Evolutionary conservation across 495 filamentous ascomycete genomes (phyloP), one percentile per base, ranked within the genome.

Genomic region (Xylaria scruposa): DNA sequence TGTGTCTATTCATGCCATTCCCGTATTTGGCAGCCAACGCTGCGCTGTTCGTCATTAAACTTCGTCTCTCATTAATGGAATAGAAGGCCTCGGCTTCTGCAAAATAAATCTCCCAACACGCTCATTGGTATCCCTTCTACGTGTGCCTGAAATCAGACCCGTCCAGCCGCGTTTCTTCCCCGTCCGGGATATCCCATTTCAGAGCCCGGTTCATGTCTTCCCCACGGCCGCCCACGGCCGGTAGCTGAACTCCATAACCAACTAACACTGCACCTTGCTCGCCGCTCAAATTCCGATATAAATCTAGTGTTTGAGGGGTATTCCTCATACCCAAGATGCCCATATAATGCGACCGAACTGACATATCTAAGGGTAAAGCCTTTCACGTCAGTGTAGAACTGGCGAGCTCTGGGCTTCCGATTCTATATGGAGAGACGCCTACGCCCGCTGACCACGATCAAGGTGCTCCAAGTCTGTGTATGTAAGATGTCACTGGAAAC

Each of bases 321-420:
- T 17, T 46, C 33, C 47, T 60, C n/a, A 54, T 64, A 70, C 47
- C 47, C 59, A 70, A 63, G 47, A 68, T 47, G 40, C 36, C 38
- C 68, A 70, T 7, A 9, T 29, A 40, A 44, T 31, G 17, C n/a
- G 68, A 42, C 59, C 31, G 40, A 6, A 42, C 47, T 1, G 21
- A 38, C 19, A 49, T 36, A 10, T 63, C 46, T 51, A 46, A 31
- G 8, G 24, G 59, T 46, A 31, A 53, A 42, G 29, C 46, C 33
- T 24, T 21, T n/a, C 51, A 56, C 49, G 21, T 31, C 58, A 9
- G 21, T 61, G 33, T 29, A 70, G 26, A 29, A 62, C 58, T 38
- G 36, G 36, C 29, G 12, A 63, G 54, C 10, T 36, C 26, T 51
- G 9, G 44, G 46, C 15, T 19, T 26, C 24, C 33, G 19, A 12